Evolutionary conservation across 139 green algal species (phyloP).

Genomic region (Ettlia oleoabundans): DNA sequence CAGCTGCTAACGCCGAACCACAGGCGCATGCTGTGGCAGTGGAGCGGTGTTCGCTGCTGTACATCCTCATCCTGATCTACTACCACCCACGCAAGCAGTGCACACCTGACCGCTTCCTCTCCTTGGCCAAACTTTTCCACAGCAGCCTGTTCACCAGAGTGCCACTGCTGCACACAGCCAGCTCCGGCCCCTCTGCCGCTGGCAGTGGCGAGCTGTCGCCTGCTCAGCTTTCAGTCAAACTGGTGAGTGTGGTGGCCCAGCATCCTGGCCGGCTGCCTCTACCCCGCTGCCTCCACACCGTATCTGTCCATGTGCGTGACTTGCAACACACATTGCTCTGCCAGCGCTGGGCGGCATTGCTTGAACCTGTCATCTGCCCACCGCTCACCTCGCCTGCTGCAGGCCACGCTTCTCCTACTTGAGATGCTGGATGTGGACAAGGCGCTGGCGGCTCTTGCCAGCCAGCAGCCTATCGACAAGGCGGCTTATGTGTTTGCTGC

Average conservation of each 20-base stretch:
- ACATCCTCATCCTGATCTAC: constrained; percentile 66
- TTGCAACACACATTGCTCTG: neutral
- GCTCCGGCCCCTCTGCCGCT: neutral
- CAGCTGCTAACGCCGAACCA: neutral
- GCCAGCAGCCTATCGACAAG: neutral
- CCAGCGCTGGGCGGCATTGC: neutral
- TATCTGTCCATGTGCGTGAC: neutral
- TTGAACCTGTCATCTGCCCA: neutral
- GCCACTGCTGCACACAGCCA: neutral
- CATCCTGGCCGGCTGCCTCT: neutral
- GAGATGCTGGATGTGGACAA: constrained; percentile 59
- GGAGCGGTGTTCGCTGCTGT: constrained; percentile 68
- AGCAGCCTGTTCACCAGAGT: constrained; percentile 45
- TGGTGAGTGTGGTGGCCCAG: constrained; percentile 18
- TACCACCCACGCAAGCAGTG: constrained; percentile 53
- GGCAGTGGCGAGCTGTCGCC: constrained; percentile 7
- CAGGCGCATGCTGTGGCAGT: neutral
- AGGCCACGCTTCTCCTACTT: constrained; percentile 59
- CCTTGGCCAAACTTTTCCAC: constrained; percentile 57
- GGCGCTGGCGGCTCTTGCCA: constrained; percentile 23
- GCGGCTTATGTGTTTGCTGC: constrained; percentile 35
- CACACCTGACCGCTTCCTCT: constrained; percentile 51
- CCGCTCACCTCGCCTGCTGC: neutral
- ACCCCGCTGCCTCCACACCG: neutral
- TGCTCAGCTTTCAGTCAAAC: constrained; percentile 21